phyloP scores from a whole-genome alignment of 2,329 filamentous ascomycete genomes.

The Claviceps spartinae region DNA sequence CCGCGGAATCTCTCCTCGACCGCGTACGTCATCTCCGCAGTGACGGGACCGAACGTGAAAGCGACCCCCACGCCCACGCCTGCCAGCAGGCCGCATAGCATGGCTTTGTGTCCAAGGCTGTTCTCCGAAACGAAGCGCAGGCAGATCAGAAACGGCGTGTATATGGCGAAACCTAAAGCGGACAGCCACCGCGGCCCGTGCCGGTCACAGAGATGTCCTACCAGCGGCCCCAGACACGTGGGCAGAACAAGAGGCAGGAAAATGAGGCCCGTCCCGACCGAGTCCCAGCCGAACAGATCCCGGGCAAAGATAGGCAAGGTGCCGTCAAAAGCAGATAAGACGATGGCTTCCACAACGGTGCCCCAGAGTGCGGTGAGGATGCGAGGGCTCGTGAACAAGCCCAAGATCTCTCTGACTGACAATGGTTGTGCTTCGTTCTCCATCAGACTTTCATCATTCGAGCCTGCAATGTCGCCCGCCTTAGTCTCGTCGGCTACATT shows the following conservation, averaged over 20 bases:
- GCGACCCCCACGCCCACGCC: conserved; percentile 18
- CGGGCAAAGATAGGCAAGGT: conserved; percentile 20
- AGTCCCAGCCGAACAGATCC: conserved; percentile 19
- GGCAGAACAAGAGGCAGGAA: conserved; percentile 21
- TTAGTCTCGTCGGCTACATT: too few relatives aligned
- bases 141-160: conserved; percentile 21
- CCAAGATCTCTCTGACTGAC: conserved; percentile 10
- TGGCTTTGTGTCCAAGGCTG: conserved; percentile 15
- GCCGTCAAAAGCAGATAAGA: conserved; percentile 21
- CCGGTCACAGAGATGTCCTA: conserved; percentile 19
- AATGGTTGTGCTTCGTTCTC: not conserved
- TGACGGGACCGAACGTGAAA: conserved; percentile 21
- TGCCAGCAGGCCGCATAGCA: conserved; percentile 19
- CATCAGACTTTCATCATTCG: not conserved
- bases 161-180: conserved; percentile 19
- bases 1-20: conserved; percentile 11
- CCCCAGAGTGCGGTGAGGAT: conserved; percentile 21
- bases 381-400: conserved; percentile 17
- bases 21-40: conserved; percentile 23
- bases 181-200: conserved; percentile 23
- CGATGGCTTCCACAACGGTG: conserved; percentile 19
- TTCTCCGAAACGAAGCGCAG: conserved; percentile 20
- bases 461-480: not conserved
- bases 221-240: conserved; percentile 17
- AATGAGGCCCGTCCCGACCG: conserved; percentile 20